Conservation (phyloP, 73 alveolate genomes). For the Symbiodinium pilosum region DNA sequence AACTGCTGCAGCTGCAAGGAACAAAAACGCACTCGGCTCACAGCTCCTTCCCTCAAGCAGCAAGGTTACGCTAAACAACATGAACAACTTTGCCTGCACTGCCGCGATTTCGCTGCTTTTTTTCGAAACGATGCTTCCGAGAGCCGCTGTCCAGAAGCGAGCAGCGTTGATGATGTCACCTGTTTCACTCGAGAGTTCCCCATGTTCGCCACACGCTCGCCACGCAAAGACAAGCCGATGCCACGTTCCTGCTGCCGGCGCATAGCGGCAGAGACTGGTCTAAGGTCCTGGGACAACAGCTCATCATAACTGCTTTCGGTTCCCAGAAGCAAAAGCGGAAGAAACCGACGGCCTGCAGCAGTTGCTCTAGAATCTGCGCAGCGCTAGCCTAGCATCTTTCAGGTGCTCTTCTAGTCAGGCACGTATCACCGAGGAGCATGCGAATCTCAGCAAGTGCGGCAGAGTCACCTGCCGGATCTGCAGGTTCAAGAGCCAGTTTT, state of each 20-base stretch:
- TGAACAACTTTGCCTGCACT: too few species aligned
- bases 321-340: background rate
- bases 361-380: constrained; percentile 33
- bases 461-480: background rate
- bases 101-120: too few species aligned
- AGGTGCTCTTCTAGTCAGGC: background rate
- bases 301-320: too few species aligned
- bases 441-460: constrained; percentile 71
- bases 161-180: constrained; percentile 57
- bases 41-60: too few species aligned
- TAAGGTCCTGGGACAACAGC: constrained; percentile 23
- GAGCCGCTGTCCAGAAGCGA: constrained; percentile 85
- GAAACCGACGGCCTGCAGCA: constrained; percentile 13
- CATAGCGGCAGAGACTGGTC: constrained; percentile 64
- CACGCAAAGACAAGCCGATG: background rate
- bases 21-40: too few species aligned
- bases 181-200: background rate
- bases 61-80: too few species aligned
- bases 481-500: background rate
- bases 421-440: background rate
- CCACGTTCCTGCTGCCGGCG: constrained; percentile 65
- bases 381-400: background rate
- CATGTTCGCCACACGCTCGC: background rate
- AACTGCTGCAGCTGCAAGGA: too few species aligned
- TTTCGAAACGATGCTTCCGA: constrained; percentile 14